Percentiles rank a stretch among this genome's conserved stretches.
phyloP scores from a whole-genome alignment of 805 yeast genomes.

The Wickerhamiella australiensis region DNA sequence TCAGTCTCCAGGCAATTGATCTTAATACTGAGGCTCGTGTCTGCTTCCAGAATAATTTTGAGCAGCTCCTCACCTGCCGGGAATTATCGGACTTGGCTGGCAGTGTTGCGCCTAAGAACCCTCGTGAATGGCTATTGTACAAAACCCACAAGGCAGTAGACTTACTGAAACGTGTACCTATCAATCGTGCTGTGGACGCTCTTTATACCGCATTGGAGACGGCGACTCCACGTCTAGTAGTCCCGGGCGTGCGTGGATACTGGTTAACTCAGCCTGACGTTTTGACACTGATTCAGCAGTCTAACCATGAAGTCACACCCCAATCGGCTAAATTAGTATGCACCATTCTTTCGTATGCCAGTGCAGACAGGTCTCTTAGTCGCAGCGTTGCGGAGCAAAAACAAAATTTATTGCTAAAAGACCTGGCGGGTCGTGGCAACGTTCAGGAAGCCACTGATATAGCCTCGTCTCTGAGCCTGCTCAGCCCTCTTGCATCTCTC shows the following conservation, averaged over 20 bases:
- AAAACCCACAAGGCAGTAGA: not conserved
- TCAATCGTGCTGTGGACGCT: not conserved
- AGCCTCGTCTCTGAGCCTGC: not conserved
- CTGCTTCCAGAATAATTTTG: slow-evolving; percentile 1
- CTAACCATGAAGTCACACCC: not conserved
- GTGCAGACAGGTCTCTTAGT: not conserved
- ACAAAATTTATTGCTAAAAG: slow-evolving; percentile 1
- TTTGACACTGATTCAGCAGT: not conserved
- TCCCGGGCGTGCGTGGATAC: not conserved
- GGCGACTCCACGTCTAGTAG: not conserved
- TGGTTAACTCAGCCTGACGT: slow-evolving; percentile 3
- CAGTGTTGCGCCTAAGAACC: not conserved
- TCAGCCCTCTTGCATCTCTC: slow-evolving; percentile 4
- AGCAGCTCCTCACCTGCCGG: not conserved
- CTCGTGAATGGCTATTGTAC: slow-evolving; percentile 1
- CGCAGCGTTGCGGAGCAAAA: not conserved
- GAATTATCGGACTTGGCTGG: not conserved
- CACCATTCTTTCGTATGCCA: slow-evolving; percentile 4
- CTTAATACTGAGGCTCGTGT: not conserved
- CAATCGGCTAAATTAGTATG: not conserved
- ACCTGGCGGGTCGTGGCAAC: slow-evolving; percentile 1
- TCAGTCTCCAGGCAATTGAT: not conserved
- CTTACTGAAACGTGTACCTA: not conserved
- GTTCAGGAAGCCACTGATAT: not conserved
- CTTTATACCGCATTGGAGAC: not conserved